phyloP scores from a whole-genome alignment of 345 rosid genomes.

The Zanthoxylum bungeanum region DNA sequence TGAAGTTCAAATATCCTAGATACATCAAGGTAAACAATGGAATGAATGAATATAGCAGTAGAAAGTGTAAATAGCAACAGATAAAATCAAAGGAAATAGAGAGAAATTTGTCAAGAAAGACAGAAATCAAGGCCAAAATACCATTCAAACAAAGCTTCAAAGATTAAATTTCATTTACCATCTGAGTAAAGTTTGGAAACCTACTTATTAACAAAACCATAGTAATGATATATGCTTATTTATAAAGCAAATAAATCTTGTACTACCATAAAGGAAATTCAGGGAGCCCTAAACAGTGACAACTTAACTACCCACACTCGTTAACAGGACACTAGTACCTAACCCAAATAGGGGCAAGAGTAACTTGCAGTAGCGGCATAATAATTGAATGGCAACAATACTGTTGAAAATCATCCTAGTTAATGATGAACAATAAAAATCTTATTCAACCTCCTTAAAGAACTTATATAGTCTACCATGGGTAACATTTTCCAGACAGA shows the following conservation, averaged over 20 bases:
- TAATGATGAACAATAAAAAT: background rate
- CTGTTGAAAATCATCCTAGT: background rate
- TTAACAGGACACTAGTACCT: background rate
- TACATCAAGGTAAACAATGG: conserved; percentile 1
- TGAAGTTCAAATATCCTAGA: conserved; percentile 63
- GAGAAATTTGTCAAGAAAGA: background rate
- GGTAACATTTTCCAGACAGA: background rate
- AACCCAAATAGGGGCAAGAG: background rate
- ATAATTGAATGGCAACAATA: background rate
- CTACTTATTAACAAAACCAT: background rate
- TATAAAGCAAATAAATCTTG: background rate
- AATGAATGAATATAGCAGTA: background rate
- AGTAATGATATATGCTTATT: background rate
- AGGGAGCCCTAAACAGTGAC: background rate
- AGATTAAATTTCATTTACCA: background rate
- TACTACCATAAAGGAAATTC: background rate
- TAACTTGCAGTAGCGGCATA: background rate
- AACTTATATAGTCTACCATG: too few species aligned
- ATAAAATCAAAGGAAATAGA: background rate
- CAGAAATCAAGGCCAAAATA: background rate
- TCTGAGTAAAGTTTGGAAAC: background rate
- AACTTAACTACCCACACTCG: background rate
- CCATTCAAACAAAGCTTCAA: background rate
- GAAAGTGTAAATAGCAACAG: background rate
- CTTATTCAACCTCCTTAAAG: background rate